Conservation (phyloP, 2,329 filamentous ascomycete genomes). For the Ophiostoma quercus region DNA sequence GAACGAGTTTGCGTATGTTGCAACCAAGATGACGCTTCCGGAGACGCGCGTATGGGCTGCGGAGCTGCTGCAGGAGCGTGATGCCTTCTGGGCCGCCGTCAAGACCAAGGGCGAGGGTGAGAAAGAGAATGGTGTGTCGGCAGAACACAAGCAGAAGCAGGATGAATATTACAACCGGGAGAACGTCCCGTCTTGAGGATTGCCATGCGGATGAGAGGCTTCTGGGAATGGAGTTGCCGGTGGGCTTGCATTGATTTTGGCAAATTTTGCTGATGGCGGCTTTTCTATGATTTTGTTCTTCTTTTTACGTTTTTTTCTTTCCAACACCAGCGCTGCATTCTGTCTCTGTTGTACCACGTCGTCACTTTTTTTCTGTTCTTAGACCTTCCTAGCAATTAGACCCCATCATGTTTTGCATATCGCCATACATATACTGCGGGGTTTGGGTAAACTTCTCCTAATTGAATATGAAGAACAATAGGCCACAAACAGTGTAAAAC, state of each 20-base stretch:
- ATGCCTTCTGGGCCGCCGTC: constrained; percentile 17
- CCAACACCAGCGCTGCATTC: neutral
- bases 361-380: no score
- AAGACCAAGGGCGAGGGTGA: neutral
- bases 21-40: constrained; percentile 63
- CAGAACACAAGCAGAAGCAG: constrained; percentile 17
- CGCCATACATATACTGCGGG: no score
- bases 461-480: no score
- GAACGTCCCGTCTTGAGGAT: neutral
- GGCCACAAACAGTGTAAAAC: no score
- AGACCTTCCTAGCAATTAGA: no score
- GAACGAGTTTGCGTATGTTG: constrained; percentile 80
- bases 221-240: neutral
- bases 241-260: neutral
- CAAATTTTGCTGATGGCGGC: neutral
- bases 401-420: no score
- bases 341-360: neutral
- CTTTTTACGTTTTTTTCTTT: neutral
- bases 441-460: no score
- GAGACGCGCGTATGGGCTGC: constrained; percentile 78
- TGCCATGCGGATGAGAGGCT: neutral
- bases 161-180: constrained; percentile 21
- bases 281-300: neutral
- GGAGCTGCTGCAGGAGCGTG: constrained; percentile 65
- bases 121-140: neutral